phyloP scores from a whole-genome alignment of 805 yeast species.

The Saccharomycopsis javanensis region DNA sequence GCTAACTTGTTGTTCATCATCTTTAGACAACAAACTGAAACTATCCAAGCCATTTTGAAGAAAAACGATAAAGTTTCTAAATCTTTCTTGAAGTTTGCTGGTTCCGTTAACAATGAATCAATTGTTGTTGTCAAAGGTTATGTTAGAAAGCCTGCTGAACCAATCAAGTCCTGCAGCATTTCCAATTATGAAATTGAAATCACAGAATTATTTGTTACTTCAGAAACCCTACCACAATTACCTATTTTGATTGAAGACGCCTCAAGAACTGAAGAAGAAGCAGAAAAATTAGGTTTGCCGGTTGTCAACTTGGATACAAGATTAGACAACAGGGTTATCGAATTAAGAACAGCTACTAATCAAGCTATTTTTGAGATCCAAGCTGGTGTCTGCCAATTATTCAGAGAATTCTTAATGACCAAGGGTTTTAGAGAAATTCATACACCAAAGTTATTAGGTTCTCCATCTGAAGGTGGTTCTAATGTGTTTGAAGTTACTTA shows the following conservation, averaged over 20 bases:
- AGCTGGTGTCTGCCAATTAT: constrained; percentile 77
- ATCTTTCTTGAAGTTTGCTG: constrained; percentile 96
- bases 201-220: constrained; percentile 60
- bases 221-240: constrained; percentile 84
- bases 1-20: constrained; percentile 87
- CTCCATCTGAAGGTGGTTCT: constrained; percentile 97
- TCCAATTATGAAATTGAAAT: constrained; percentile 83
- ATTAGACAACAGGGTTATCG: constrained; percentile 90
- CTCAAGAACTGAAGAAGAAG: constrained; percentile 86
- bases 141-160: constrained; percentile 76
- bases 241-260: constrained; percentile 97
- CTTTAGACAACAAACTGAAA: constrained; percentile 78
- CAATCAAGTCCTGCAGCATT: constrained; percentile 81
- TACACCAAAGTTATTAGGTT: constrained; percentile 90
- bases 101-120: constrained; percentile 74
- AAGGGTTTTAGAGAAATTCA: constrained; percentile 83
- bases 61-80: constrained; percentile 74
- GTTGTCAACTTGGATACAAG: constrained; percentile 94
- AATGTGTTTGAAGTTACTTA: constrained; percentile 90
- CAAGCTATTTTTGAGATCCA: constrained; percentile 95
- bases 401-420: constrained; percentile 72
- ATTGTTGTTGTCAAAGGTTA: constrained; percentile 86
- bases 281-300: constrained; percentile 84
- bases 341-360: constrained; percentile 91
- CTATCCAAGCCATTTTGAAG: constrained; percentile 78